Percentiles rank a stretch among this genome's conserved stretches.
phyloP scores from a whole-genome alignment of 805 yeast species.

The Wickerhamiella vanderwaltii region DNA sequence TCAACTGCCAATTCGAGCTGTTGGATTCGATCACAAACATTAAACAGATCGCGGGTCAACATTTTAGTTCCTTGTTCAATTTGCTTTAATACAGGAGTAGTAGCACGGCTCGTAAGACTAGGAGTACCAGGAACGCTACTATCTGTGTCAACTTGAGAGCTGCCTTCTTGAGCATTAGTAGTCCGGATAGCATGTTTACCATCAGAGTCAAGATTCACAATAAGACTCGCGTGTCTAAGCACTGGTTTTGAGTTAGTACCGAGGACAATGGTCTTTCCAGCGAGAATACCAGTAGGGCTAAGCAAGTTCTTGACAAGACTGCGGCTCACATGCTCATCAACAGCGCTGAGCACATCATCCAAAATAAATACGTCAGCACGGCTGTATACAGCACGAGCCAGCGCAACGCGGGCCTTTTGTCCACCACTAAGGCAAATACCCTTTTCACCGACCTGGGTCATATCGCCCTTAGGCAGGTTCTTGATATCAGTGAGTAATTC shows the following conservation, averaged over 20 bases:
- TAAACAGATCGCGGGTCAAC: neutral
- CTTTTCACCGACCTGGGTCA: conserved; percentile 85
- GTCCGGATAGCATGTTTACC: conserved; percentile 18
- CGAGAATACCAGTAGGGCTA: conserved; percentile 64
- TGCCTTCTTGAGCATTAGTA: no score
- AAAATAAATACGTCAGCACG: conserved; percentile 77
- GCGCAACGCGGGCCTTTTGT: conserved; percentile 80
- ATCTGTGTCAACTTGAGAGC: neutral
- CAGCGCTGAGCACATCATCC: conserved; percentile 90
- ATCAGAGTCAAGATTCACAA: conserved; percentile 50
- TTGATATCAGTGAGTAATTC: conserved; percentile 65
- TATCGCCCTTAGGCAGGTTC: conserved; percentile 71
- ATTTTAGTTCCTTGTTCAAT: neutral
- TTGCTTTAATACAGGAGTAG: neutral
- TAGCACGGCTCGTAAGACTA: neutral
- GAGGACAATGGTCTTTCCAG: conserved; percentile 53
- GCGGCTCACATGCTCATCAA: conserved; percentile 85
- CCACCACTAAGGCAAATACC: conserved; percentile 95
- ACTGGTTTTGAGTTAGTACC: conserved; percentile 73
- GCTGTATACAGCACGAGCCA: conserved; percentile 90
- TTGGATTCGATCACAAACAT: neutral
- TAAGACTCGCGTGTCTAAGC: conserved; percentile 45
- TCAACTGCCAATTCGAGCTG: neutral
- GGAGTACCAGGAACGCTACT: neutral
- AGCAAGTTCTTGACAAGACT: conserved; percentile 65